Evolutionary conservation across 2,329 filamentous ascomycete genomes (phyloP), one percentile per base, ranked within the genome.

Genomic region (Cryphonectria carpinicola): DNA sequence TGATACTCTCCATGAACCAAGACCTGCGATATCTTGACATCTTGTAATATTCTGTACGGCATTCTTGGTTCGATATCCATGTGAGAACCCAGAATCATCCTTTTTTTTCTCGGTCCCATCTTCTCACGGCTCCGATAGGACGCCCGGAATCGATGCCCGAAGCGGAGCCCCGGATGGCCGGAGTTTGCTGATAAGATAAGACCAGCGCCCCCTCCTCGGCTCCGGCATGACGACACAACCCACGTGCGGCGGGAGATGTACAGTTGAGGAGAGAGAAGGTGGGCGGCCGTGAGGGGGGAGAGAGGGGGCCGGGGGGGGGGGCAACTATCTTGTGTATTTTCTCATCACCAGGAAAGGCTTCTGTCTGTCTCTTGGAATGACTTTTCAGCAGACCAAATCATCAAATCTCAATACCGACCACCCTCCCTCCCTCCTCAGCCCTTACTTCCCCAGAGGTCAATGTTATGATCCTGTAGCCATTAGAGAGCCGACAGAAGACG

Each of bases 221-320:
- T 49, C 39, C 54, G 54, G 65, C 54, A 67, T 67, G 65, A 67
- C 65, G 65, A 67, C 65, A 43, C 61, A 49, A n/a, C 22, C 28
- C 46, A 49, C 22, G 10, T n/a, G 46, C 22, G 54, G 37, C 37
- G 11, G 8, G 54, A 19, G 35, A 32, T 14, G 32, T 1, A 28
- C 17, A 65, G 10, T 14, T 1, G 7, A 35, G 32, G 28, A 35
- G n/a, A 39, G 32, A 32, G 22, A 14, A 3, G 58, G 14, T n/a
- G 35, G 19, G 43, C 22, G 46, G 46, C 7, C 46, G 46, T 49
- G 46, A 49, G 46, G 14, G 41, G n/a, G n/a, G n/a, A n/a, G n/a
- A n/a, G n/a, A n/a, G n/a, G n/a, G n/a, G n/a, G n/a, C n/a, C n/a
- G n/a, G 37, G 37, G 37, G 37, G 37, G 43, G 43, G 43, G 19